These are phyloP conservation scores for Nemania sp. DNA, from an alignment of 2,329 filamentous ascomycete genomes.

Conservation along the genomic window DNA sequence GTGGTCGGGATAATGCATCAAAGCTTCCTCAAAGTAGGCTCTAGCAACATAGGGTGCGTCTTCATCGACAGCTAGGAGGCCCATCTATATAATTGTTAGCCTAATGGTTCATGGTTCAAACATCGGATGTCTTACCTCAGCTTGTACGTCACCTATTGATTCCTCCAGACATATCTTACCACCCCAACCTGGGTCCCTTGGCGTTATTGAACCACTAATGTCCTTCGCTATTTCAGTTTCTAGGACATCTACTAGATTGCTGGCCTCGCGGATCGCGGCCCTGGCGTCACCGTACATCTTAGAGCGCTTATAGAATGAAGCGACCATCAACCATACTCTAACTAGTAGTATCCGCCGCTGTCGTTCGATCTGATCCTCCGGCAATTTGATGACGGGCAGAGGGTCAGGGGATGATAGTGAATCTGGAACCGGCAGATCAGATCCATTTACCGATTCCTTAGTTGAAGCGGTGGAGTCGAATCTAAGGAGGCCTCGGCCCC, in stretches of 20 bases:
- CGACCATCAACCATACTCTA: conserved; percentile 88
- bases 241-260: conserved; percentile 71
- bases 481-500: conserved; percentile 48
- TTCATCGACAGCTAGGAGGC: conserved; percentile 65
- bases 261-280: conserved; percentile 79
- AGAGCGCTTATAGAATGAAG: conserved; percentile 83
- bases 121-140: conserved; percentile 64
- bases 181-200: conserved; percentile 73
- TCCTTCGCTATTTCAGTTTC: conserved; percentile 68
- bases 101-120: conserved; percentile 11
- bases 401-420: conserved; percentile 51
- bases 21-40: conserved; percentile 77
- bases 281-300: conserved; percentile 77
- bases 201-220: conserved; percentile 62
- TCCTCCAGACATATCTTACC: conserved; percentile 80
- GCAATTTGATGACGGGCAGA: conserved; percentile 57
- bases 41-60: conserved; percentile 69
- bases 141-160: conserved; percentile 80
- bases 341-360: conserved; percentile 62
- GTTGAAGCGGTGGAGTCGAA: conserved; percentile 50
- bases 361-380: conserved; percentile 55
- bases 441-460: conserved; percentile 45
- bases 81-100: conserved; percentile 57
- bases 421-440: conserved; percentile 46
- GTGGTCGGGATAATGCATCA: conserved; percentile 80